Evolutionary conservation across 2,329 filamentous ascomycete species (phyloP).

Genomic region (Phoma sp.): DNA sequence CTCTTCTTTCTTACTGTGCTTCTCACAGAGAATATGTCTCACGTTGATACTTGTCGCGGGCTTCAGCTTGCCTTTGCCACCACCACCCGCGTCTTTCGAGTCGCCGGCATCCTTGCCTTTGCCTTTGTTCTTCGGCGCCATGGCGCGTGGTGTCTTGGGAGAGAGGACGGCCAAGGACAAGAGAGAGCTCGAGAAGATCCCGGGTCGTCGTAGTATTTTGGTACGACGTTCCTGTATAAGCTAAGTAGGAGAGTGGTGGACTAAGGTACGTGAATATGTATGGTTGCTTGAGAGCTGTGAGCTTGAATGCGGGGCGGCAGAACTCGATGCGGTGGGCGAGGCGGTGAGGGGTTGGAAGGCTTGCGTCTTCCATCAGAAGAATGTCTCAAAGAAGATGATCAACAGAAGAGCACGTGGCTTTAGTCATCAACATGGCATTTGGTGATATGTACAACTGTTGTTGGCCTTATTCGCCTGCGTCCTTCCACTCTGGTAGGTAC

Average conservation of each 20-base stretch:
- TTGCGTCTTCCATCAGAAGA: no score
- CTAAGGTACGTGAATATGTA: neutral
- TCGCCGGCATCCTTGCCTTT: conserved; percentile 31
- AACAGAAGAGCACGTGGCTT: no score
- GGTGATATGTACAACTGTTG: conserved; percentile 10
- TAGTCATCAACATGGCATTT: conserved; percentile 5
- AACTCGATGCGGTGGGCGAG: neutral
- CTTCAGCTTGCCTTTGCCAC: conserved; percentile 58
- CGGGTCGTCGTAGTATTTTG: neutral
- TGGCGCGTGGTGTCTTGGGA: conserved; percentile 1
- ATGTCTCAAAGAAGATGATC: no score
- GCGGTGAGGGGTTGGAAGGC: no score
- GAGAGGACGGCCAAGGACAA: neutral
- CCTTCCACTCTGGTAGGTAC: conserved; percentile 2
- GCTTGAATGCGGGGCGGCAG: neutral
- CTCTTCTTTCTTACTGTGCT: conserved; percentile 79
- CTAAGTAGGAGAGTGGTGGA: neutral
- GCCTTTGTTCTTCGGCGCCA: conserved; percentile 39
- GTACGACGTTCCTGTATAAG: neutral
- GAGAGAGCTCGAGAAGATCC: neutral
- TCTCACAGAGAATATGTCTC: conserved; percentile 78
- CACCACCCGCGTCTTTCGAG: conserved; percentile 47
- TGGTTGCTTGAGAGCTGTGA: no score
- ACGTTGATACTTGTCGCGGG: conserved; percentile 72
- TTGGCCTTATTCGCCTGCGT: neutral